Conservation (phyloP, 2,329 filamentous ascomycete species). For the Paecilomyces fulvus region DNA sequence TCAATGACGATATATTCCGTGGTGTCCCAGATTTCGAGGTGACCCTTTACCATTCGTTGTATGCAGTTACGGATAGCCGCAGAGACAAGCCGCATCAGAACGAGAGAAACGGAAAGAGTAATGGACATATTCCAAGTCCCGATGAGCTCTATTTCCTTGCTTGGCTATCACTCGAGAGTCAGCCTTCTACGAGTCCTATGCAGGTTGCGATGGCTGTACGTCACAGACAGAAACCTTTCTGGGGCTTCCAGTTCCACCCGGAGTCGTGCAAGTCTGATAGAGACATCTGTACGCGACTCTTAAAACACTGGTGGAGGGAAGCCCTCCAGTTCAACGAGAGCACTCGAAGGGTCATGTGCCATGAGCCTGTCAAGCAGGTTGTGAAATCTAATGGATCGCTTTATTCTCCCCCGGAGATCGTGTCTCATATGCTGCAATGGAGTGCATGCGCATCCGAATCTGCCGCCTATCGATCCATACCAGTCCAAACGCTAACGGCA, state of each 20-base stretch:
- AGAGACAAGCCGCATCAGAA: neutral
- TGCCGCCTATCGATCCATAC: slow-evolving; percentile 18
- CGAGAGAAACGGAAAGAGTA: neutral
- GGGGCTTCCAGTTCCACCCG: slow-evolving; percentile 84
- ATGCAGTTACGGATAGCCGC: slow-evolving; percentile 23
- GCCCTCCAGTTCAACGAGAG: slow-evolving; percentile 52
- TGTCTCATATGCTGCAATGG: slow-evolving; percentile 33
- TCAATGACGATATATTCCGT: slow-evolving; percentile 55
- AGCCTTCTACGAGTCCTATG: slow-evolving; percentile 17
- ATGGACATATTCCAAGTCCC: slow-evolving; percentile 7
- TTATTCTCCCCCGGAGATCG: slow-evolving; percentile 33
- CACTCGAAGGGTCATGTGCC: slow-evolving; percentile 15
- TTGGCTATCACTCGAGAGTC: slow-evolving; percentile 46
- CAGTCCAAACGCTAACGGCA: slow-evolving; percentile 14
- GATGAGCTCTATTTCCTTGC: slow-evolving; percentile 48
- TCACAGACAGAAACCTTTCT: slow-evolving; percentile 63
- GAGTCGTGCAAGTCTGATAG: slow-evolving; percentile 73
- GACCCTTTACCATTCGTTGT: slow-evolving; percentile 67
- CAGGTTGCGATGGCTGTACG: slow-evolving; percentile 66
- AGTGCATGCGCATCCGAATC: slow-evolving; percentile 19
- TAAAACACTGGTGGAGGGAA: slow-evolving; percentile 67
- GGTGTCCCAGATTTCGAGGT: slow-evolving; percentile 54
- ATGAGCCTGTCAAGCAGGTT: slow-evolving; percentile 10
- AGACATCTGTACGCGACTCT: slow-evolving; percentile 50
- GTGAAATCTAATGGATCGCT: slow-evolving; percentile 11